A percentile compares a stretch with the other conserved stretches of the same genome.
These are phyloP conservation scores for Zymoseptoria pseudotritici DNA, from an alignment of 2,329 filamentous ascomycete species.

Conservation along the genomic window DNA sequence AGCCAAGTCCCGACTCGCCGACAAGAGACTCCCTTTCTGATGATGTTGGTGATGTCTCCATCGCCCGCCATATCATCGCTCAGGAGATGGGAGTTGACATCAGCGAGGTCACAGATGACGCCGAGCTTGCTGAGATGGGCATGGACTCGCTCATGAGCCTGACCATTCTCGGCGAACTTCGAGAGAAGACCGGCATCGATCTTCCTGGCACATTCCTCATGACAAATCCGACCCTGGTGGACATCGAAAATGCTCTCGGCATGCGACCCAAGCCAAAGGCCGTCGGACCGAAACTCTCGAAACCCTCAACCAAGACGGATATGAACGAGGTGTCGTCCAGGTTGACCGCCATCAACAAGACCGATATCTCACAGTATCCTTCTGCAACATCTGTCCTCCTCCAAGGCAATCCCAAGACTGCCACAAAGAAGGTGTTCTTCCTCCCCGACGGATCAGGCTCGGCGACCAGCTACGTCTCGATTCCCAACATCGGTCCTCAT, in stretches of 20 bases:
- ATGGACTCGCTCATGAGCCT: slow-evolving; percentile 50
- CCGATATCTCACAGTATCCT: slow-evolving; percentile 39
- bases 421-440: slow-evolving; percentile 49
- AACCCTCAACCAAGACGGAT: slow-evolving; percentile 25
- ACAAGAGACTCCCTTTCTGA: slow-evolving; percentile 29
- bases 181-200: slow-evolving; percentile 44
- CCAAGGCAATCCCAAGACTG: slow-evolving; percentile 50
- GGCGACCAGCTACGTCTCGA: slow-evolving; percentile 60
- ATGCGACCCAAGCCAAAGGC: slow-evolving; percentile 38
- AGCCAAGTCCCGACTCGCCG: slow-evolving; percentile 30
- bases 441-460: slow-evolving; percentile 49
- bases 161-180: slow-evolving; percentile 44
- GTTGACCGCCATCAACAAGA: slow-evolving; percentile 30
- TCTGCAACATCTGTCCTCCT: slow-evolving; percentile 50
- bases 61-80: slow-evolving; percentile 44
- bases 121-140: slow-evolving; percentile 54
- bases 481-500: slow-evolving; percentile 47
- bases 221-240: slow-evolving; percentile 55
- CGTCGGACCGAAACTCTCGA: slow-evolving; percentile 23
- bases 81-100: slow-evolving; percentile 61
- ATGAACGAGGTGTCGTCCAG: slow-evolving; percentile 44
- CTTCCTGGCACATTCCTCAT: slow-evolving; percentile 50
- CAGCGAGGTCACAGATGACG: slow-evolving; percentile 45
- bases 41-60: slow-evolving; percentile 34
- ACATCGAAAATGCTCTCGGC: slow-evolving; percentile 58